Base-by-base conservation (phyloP, 139 green algal genomes). In the Closterium sp. region DNA sequence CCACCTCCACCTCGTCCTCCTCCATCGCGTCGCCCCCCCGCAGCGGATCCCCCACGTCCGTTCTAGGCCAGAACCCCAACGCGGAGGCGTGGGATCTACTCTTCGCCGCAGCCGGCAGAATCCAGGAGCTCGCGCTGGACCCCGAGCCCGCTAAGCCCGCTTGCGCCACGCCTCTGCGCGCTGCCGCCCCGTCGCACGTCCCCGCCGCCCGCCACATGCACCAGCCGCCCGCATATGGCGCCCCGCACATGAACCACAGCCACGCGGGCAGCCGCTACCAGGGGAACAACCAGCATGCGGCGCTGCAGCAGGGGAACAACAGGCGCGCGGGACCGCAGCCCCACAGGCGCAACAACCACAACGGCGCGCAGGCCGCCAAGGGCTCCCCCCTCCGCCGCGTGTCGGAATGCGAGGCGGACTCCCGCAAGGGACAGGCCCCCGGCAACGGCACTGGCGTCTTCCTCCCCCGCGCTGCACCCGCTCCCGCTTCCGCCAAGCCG, bases 361-460 rank as follows among this genome's bases (percentile, higher is more conserved):
- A 76, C 55, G 55, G 55, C 16, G 55, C 55, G 55, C 55, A 76
- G 55, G 55, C 25, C 12, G 55, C 55, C 55, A 76, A 28, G 55
- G 55, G 55, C 55, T 76, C 55, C 55, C 55, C 55, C 4, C 55
- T 76, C 55, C 55, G 55, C 55, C 55, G 55, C 55, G 55, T 76
- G 12, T 76, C 55, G 55, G 55, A 76, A 76, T 76, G 55, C 55
- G 55, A 76, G 55, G 25, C 55, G 55, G 55, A 76, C 16, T 76
- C 55, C 10, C 55, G 55, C 55, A 76, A 76, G 55, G 55, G 12
- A 2, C 55, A 76, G 55, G 55, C 55, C 16, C 55, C 5, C 55
- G 55, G 55, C 55, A 76, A 76, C 83, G 83, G 83, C 83, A 86
- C 83, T 32, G 83, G 83, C 30, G 83, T 86, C 83, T 86, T 86